phyloP scores from a whole-genome alignment of 768 basidiomycete species.

The Suillus sp. region DNA sequence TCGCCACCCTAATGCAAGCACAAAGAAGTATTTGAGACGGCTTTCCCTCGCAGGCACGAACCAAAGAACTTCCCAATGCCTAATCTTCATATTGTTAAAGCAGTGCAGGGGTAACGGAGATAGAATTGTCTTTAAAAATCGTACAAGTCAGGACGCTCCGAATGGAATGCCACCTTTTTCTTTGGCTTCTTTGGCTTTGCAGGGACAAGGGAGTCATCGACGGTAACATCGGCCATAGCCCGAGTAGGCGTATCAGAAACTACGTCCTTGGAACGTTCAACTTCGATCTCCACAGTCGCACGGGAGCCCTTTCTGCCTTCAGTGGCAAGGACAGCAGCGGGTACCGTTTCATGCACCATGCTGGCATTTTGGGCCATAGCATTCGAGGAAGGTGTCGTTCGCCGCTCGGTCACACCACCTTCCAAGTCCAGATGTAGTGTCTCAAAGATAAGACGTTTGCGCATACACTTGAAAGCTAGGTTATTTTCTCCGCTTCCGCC shows the following conservation, averaged over 20 bases:
- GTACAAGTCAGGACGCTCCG: constrained; percentile 70
- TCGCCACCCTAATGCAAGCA: neutral
- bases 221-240: constrained; percentile 14
- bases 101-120: neutral
- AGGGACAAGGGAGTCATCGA: constrained; percentile 10
- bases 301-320: constrained; percentile 22
- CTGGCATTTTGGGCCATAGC: constrained; percentile 22
- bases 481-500: constrained; percentile 92
- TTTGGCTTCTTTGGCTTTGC: constrained; percentile 47
- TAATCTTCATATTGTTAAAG: neutral
- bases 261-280: constrained; percentile 39
- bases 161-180: constrained; percentile 71
- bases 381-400: constrained; percentile 54
- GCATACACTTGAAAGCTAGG: constrained; percentile 89
- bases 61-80: neutral
- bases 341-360: constrained; percentile 14
- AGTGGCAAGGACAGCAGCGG: constrained; percentile 15
- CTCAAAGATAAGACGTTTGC: constrained; percentile 87
- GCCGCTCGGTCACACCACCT: constrained; percentile 78
- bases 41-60: neutral
- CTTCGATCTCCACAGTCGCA: constrained; percentile 46
- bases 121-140: constrained; percentile 53
- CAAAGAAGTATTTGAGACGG: neutral
- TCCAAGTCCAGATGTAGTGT: constrained; percentile 88
- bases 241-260: constrained; percentile 12